Conservation (phyloP, 768 basidiomycete species). For the Tricholoma hemisulphureum region DNA sequence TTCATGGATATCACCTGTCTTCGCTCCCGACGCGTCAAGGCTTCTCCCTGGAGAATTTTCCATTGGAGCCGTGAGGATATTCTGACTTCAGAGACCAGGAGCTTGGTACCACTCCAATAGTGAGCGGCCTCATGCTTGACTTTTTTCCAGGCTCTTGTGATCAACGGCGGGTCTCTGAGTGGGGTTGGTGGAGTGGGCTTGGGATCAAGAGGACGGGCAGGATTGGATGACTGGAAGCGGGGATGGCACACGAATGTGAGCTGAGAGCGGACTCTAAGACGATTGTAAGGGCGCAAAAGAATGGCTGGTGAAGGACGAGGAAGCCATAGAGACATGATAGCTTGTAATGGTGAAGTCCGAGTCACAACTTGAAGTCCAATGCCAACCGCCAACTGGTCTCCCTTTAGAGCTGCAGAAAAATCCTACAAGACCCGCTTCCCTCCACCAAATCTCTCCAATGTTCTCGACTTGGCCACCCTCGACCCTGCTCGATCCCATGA, state of each 20-base stretch:
- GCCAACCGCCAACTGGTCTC: constrained; percentile 59
- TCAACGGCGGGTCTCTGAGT: constrained; percentile 46
- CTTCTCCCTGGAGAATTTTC: constrained; percentile 90
- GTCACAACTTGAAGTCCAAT: constrained; percentile 46
- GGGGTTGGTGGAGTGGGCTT: constrained; percentile 51
- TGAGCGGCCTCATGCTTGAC: constrained; percentile 95
- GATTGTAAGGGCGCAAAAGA: constrained; percentile 40
- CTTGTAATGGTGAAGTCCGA: no score
- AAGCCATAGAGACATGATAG: constrained; percentile 81
- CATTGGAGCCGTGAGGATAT: constrained; percentile 86
- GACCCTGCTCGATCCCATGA: constrained; percentile 42
- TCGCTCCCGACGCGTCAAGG: constrained; percentile 87
- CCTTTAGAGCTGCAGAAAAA: constrained; percentile 79
- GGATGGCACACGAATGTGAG: constrained; percentile 16
- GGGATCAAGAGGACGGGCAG: constrained; percentile 16
- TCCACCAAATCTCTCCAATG: constrained; percentile 66
- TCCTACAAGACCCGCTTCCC: constrained; percentile 77
- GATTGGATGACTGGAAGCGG: constrained; percentile 15
- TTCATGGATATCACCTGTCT: constrained; percentile 67
- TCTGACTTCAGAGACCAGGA: constrained; percentile 90
- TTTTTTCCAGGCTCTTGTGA: constrained; percentile 79
- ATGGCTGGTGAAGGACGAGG: constrained; percentile 52
- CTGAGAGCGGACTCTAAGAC: constrained; percentile 13
- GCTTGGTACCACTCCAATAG: constrained; percentile 96
- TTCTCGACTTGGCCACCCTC: constrained; percentile 64